These are phyloP conservation scores for Tympanopsis confertula DNA, from an alignment of 2,329 filamentous ascomycete genomes.

Conservation along the genomic window DNA sequence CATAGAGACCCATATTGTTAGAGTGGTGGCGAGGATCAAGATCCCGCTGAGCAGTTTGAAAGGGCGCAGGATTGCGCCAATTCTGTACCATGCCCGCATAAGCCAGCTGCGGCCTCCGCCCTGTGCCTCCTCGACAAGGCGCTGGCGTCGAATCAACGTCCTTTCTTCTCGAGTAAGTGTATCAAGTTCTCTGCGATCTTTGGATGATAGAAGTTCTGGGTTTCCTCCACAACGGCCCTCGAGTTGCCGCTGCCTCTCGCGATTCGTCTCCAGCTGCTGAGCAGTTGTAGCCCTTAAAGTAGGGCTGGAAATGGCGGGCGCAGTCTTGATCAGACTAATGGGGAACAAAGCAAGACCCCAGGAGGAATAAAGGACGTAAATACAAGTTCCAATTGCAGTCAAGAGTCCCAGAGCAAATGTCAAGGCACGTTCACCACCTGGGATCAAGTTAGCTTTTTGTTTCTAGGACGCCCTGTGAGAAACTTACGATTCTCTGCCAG, in stretches of 20 bases:
- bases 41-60: slow-evolving; percentile 80
- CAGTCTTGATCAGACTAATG: slow-evolving; percentile 81
- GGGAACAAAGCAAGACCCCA: slow-evolving; percentile 81
- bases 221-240: slow-evolving; percentile 74
- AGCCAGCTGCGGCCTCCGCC: slow-evolving; percentile 68
- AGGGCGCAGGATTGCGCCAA: slow-evolving; percentile 73
- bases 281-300: slow-evolving; percentile 67
- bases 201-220: slow-evolving; percentile 62
- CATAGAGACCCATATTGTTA: slow-evolving; percentile 82
- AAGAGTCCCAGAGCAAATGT: slow-evolving; percentile 85
- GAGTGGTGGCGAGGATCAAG: slow-evolving; percentile 59
- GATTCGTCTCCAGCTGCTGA: slow-evolving; percentile 73
- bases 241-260: slow-evolving; percentile 82
- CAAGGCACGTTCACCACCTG: slow-evolving; percentile 76
- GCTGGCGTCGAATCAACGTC: slow-evolving; percentile 78
- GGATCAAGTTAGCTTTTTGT: neutral
- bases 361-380: slow-evolving; percentile 83
- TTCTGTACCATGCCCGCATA: slow-evolving; percentile 66
- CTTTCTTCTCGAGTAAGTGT: slow-evolving; percentile 79
- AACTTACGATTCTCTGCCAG: slow-evolving; percentile 54
- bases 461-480: neutral
- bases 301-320: slow-evolving; percentile 74
- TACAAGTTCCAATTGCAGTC: slow-evolving; percentile 71
- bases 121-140: slow-evolving; percentile 70
- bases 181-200: slow-evolving; percentile 82